Evolutionary conservation across 2,329 filamentous ascomycete species (phyloP), one percentile per base, ranked within the genome.

Genomic region (Calonectria ilicicola): DNA sequence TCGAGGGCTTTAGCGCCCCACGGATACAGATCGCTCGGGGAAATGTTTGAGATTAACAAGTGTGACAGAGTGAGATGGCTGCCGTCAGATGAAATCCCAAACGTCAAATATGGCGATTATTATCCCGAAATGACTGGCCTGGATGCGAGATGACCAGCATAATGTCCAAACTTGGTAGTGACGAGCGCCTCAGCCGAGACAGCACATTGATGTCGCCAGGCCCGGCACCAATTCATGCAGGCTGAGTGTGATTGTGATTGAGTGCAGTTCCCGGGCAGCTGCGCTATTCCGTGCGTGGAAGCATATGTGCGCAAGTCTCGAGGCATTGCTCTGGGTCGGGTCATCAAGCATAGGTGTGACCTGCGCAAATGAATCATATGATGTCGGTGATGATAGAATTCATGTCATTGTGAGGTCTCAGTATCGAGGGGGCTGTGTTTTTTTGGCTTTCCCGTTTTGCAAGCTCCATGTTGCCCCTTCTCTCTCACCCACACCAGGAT

Each of bases 41-140:
- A 67, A 49, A 51, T 62, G 56, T 72, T 72, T 72, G 69, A 68
- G 69, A 72, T 72, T 68, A 27, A 72, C 69, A 58, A 65, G 65
- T 65, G 40, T 56, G 69, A 56, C 69, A 29, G 63, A 44, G 65
- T 47, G 49, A 44, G 53, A 49, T 70, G n/a, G 51, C 51, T 44
- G 58, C 58, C 29, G 64, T 71, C 69, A 56, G 46, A 58, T 38
- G 47, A 60, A 42, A 32, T 60, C 21, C 8, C 53, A 40, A 67
- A n/a, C 15, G 32, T 38, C 56, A 29, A 56, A 47, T 21, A 44
- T 49, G 42, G 29, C 47, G 35, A 68, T 29, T 63, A 46, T 63
- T 47, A 21, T 32, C n/a, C 53, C 32, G 53, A 47, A 47, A 26
- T 67, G 42, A 38, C 29, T 23, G 65, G 32, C 58, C 64, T 68